These are phyloP conservation scores for Blumeria hordei DNA, from an alignment of 2,329 filamentous ascomycete species.

Conservation along the genomic window DNA sequence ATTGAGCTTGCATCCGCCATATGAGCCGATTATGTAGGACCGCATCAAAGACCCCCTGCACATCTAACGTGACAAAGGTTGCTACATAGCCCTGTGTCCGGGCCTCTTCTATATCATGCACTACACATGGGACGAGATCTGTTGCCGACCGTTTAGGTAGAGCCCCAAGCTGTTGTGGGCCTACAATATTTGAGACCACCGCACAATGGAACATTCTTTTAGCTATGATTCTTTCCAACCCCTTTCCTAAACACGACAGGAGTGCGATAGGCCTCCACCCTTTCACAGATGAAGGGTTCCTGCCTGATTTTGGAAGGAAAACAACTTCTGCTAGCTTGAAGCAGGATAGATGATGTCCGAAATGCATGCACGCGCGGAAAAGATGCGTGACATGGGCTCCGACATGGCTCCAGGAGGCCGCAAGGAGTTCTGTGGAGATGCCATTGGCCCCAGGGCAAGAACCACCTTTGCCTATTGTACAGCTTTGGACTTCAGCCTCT, in stretches of 20 bases:
- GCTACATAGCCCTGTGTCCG: not conserved
- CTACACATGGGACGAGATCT: not conserved
- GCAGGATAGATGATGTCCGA: not conserved
- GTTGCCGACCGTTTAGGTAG: not conserved
- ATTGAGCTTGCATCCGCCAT: not conserved
- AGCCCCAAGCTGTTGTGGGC: not conserved
- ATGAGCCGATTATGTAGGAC: not conserved
- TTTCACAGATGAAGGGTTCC: not conserved
- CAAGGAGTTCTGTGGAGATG: no score
- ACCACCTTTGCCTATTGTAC: not conserved
- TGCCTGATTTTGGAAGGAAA: not conserved
- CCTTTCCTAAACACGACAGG: not conserved
- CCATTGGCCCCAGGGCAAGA: not conserved
- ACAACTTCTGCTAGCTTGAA: not conserved
- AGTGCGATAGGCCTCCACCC: not conserved
- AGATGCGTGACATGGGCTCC: no score
- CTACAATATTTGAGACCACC: not conserved
- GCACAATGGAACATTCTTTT: not conserved
- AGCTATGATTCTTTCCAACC: not conserved
- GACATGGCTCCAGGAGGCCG: no score
- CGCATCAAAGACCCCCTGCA: no score
- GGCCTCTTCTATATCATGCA: not conserved
- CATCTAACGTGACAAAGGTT: not conserved
- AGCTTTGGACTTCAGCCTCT: not conserved
- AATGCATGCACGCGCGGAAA: not conserved